phyloP scores from a whole-genome alignment of 1,284 basidiomycete species.

The Austroboletus olivaceoglutinosus region DNA sequence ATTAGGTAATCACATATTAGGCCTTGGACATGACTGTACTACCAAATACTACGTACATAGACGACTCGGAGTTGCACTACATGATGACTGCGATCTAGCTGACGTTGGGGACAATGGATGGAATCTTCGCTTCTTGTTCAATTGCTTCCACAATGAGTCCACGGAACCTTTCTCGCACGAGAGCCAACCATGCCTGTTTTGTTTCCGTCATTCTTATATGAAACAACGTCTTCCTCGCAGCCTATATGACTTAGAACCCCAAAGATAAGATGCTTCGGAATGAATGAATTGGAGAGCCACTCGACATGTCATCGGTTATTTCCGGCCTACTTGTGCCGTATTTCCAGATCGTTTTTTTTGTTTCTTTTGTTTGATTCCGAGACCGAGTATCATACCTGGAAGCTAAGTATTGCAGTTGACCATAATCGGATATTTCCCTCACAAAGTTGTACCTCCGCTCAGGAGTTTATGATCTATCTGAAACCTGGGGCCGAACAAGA shows the following conservation, averaged over 20 bases:
- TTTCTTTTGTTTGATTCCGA: background rate
- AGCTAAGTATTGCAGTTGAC: too few species aligned
- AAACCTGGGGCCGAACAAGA: too few species aligned
- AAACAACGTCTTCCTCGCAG: background rate
- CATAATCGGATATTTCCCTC: too few species aligned
- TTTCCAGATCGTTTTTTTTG: background rate
- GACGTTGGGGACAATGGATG: background rate
- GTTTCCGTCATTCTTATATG: background rate
- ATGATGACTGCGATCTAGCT: background rate
- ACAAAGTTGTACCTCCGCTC: too few species aligned
- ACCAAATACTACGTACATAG: background rate
- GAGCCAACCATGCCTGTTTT: background rate
- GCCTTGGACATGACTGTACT: too few species aligned
- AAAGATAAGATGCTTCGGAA: background rate
- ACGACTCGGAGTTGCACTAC: background rate
- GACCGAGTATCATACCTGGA: background rate
- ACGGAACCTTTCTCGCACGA: background rate
- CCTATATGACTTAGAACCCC: background rate
- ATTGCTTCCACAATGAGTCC: background rate
- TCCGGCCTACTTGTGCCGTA: background rate
- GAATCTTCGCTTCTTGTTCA: background rate
- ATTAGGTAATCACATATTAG: constrained; percentile 16
- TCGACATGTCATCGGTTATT: background rate
- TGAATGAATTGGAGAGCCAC: background rate
- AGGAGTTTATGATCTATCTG: too few species aligned